These are phyloP conservation scores for Rhodosporidiobolus odoratus DNA, from an alignment of 768 basidiomycete genomes.

Conservation along the genomic window DNA sequence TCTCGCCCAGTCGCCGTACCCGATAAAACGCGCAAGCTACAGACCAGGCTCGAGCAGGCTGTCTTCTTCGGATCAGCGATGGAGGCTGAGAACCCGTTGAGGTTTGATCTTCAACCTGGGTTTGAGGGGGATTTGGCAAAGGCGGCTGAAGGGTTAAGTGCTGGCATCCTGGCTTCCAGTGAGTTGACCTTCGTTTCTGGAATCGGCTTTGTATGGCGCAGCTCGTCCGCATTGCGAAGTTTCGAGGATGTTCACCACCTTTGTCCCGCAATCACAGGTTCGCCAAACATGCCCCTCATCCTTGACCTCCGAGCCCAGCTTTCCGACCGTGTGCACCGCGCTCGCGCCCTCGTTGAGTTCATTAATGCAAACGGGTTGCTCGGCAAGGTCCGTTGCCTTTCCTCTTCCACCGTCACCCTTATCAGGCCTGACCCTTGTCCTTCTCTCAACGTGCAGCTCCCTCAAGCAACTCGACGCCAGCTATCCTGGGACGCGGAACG, in stretches of 20 bases:
- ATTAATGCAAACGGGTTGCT: conserved; percentile 80
- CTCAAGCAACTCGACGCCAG: conserved; percentile 67
- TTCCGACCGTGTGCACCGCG: conserved; percentile 63
- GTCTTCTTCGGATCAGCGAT: conserved; percentile 47
- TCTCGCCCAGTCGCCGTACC: conserved; percentile 17
- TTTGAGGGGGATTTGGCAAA: conserved; percentile 45
- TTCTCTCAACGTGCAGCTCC: conserved; percentile 55
- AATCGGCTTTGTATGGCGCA: neutral
- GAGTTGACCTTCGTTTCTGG: conserved; percentile 21
- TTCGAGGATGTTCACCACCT: neutral
- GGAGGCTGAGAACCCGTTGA: conserved; percentile 47
- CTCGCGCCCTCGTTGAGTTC: conserved; percentile 80
- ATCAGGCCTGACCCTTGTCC: conserved; percentile 3
- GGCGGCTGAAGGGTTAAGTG: conserved; percentile 46
- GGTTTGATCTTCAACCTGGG: conserved; percentile 45
- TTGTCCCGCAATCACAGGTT: conserved; percentile 49
- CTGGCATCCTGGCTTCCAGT: conserved; percentile 63
- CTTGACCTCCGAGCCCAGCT: conserved; percentile 78
- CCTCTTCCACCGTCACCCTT: neutral
- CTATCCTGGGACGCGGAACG: conserved; percentile 81
- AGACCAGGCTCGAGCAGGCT: conserved; percentile 49
- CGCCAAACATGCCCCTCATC: conserved; percentile 62
- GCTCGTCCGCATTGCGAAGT: too few species aligned
- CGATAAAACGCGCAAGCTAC: conserved; percentile 44
- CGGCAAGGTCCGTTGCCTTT: conserved; percentile 55